These are phyloP conservation scores for Pythium brachiatum DNA, from an alignment of 352 stramenopile species.

Conservation along the genomic window DNA sequence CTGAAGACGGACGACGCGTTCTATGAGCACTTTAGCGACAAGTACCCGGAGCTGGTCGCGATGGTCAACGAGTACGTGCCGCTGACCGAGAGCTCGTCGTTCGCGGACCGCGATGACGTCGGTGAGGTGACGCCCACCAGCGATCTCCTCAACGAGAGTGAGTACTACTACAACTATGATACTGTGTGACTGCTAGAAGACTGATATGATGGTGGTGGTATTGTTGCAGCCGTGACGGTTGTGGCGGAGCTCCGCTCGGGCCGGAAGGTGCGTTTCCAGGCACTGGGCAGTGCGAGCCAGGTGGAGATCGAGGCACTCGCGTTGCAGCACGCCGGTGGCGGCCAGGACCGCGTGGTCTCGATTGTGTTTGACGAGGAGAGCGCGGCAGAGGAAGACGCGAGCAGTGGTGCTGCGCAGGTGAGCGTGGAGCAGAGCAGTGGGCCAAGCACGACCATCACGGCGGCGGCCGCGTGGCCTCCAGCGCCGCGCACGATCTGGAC, in stretches of 20 bases:
- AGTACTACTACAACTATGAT: no score
- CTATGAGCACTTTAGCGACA: slow-evolving; percentile 80
- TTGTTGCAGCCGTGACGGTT: slow-evolving; percentile 46
- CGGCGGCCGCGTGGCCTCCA: slow-evolving; percentile 40
- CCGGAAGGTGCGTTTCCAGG: slow-evolving; percentile 53
- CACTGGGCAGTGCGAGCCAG: slow-evolving; percentile 52
- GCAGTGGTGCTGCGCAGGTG: neutral
- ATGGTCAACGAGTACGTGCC: slow-evolving; percentile 64
- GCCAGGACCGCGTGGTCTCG: slow-evolving; percentile 50
- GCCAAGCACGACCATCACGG: slow-evolving; percentile 22
- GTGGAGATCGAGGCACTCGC: slow-evolving; percentile 63
- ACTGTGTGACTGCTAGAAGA: neutral
- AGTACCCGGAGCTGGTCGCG: slow-evolving; percentile 74
- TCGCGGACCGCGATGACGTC: slow-evolving; percentile 66
- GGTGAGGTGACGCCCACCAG: slow-evolving; percentile 51
- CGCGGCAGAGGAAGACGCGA: slow-evolving; percentile 35
- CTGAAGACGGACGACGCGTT: slow-evolving; percentile 80
- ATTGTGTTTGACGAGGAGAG: slow-evolving; percentile 46
- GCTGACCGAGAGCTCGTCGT: slow-evolving; percentile 46
- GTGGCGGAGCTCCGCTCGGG: slow-evolving; percentile 57
- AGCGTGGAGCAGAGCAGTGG: slow-evolving; percentile 22
- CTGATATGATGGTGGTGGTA: neutral
- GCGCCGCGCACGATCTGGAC: slow-evolving; percentile 53
- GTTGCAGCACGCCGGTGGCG: slow-evolving; percentile 34
- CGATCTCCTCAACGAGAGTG: slow-evolving; percentile 68